Conservation (phyloP, 179 eudicot genomes). For the Monotropa hypopitys region DNA sequence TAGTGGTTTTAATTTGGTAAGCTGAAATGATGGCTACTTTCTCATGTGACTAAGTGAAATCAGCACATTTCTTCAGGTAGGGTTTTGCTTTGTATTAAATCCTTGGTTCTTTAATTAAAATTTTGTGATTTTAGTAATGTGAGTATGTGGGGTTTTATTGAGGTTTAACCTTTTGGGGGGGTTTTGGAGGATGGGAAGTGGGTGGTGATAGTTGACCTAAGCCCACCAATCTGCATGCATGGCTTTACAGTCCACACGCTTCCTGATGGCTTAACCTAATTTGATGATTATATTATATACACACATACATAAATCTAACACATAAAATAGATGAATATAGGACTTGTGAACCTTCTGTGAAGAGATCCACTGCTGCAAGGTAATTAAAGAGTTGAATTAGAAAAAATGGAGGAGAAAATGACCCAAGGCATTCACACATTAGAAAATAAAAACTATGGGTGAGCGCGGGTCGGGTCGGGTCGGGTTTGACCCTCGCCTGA, state of each 20-base stretch:
- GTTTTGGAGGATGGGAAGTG: conserved; percentile 1
- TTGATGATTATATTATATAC: not conserved
- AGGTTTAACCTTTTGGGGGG: not conserved
- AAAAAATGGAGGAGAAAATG: not conserved
- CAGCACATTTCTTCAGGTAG: not conserved
- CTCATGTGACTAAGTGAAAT: not conserved
- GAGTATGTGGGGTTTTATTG: not conserved
- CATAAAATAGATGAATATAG: not conserved
- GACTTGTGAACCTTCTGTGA: too few relatives aligned
- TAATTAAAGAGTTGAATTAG: not conserved
- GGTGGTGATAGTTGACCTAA: conserved; percentile 1
- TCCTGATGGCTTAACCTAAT: not conserved
- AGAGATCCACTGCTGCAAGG: not conserved
- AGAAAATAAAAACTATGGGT: not conserved
- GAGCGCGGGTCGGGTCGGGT: too few relatives aligned
- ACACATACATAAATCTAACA: not conserved
- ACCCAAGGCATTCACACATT: not conserved
- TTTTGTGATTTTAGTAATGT: not conserved
- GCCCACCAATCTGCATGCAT: not conserved
- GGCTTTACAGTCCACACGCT: not conserved
- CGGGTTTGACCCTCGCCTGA: too few relatives aligned
- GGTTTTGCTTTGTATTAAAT: not conserved
- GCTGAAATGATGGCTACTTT: conserved; percentile 27
- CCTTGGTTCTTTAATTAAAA: not conserved
- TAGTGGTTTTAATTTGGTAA: conserved; percentile 55